Evolutionary conservation across 805 yeast species (phyloP).

Genomic region (Torulaspora delbrueckii): DNA sequence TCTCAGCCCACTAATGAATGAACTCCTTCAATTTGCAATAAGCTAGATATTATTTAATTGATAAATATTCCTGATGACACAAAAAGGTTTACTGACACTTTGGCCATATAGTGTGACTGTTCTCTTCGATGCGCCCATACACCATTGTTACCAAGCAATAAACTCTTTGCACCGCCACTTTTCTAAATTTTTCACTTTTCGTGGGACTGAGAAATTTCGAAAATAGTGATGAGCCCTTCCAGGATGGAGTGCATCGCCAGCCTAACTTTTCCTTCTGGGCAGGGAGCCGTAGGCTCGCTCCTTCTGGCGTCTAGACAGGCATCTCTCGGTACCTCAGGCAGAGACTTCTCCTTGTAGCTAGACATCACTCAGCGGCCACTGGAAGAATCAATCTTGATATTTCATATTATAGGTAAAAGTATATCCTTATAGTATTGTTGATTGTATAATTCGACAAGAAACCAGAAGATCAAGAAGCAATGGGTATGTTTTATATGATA

Average conservation of each 20-base stretch:
- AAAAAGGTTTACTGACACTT: background rate
- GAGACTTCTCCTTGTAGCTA: constrained; percentile 3
- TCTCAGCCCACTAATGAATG: background rate
- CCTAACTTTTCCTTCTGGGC: constrained; percentile 1
- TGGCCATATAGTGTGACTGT: background rate
- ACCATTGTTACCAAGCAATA: background rate
- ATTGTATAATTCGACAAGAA: constrained; percentile 9
- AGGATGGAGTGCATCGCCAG: background rate
- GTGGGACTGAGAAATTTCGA: background rate
- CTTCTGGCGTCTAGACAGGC: background rate
- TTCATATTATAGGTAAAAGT: constrained; percentile 5
- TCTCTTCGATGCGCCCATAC: constrained; percentile 1
- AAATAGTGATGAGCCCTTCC: background rate
- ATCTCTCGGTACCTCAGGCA: background rate
- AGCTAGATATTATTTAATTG: constrained; percentile 1
- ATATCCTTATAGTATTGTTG: background rate
- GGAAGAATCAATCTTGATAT: constrained; percentile 2
- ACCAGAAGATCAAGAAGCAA: constrained; percentile 35
- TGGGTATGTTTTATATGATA: constrained; percentile 31
- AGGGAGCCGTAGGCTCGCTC: background rate
- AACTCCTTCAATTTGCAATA: background rate
- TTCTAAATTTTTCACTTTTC: background rate
- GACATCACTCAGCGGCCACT: background rate
- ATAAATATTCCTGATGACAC: background rate
- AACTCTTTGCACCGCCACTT: background rate